Evolutionary conservation across 108 stramenopile genomes (phyloP).

Genomic region (Skeletonema marinoi): DNA sequence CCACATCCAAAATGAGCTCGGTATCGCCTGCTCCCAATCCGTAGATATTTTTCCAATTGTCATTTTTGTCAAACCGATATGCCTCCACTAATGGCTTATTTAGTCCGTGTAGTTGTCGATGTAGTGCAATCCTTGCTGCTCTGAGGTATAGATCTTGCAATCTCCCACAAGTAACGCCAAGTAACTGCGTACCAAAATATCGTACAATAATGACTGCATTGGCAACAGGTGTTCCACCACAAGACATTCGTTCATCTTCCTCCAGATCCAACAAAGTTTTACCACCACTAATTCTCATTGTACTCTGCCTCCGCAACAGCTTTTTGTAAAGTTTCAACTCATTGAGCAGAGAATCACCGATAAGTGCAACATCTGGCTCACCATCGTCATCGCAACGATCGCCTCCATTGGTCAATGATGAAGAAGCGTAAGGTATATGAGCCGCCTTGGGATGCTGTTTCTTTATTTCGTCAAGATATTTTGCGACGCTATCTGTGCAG

Average conservation of each 20-base stretch:
- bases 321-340: constrained; percentile 27
- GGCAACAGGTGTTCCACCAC: constrained; percentile 19
- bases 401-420: constrained; percentile 1
- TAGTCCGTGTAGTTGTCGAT: constrained; percentile 51
- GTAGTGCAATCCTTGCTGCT: constrained; percentile 51
- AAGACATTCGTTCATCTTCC: background rate
- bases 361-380: constrained; percentile 45
- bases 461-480: constrained; percentile 25
- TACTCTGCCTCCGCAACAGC: constrained; percentile 7
- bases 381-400: constrained; percentile 57
- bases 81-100: constrained; percentile 41
- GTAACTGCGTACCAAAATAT: constrained; percentile 48
- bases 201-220: constrained; percentile 65
- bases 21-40: constrained; percentile 79
- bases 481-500: constrained; percentile 20
- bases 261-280: constrained; percentile 1
- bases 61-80: constrained; percentile 16
- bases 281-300: constrained; percentile 14
- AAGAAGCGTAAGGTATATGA: constrained; percentile 55
- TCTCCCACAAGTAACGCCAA: constrained; percentile 79
- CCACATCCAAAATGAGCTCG: constrained; percentile 70
- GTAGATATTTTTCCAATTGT: constrained; percentile 48
- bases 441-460: constrained; percentile 53
- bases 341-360: constrained; percentile 37
- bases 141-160: constrained; percentile 56